Evolutionary conservation across 2,329 filamentous ascomycete genomes (phyloP), one percentile per base, ranked within the genome.

Genomic region (Arthrobotrys sphaeroides): DNA sequence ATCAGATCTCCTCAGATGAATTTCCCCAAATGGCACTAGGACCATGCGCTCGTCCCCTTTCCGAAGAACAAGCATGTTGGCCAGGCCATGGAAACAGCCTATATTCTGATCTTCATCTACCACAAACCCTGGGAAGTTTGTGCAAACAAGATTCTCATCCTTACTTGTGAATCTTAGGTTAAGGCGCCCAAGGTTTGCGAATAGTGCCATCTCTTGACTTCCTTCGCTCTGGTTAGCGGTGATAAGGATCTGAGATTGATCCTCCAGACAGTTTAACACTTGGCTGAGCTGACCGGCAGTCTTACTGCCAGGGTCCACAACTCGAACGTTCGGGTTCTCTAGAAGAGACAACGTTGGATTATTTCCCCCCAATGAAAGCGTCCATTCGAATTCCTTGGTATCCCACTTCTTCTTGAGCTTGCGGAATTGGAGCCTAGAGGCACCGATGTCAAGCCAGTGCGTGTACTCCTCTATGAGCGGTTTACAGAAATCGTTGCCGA

Each of bases 91-190:
- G 3, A 88, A 80, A 0, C 86, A 84, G 0, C 82, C 85, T 1
- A 88, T 78, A 1, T 79, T 78, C 77, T 88, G 87, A 9, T 82
- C 26, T 0, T 73, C 12, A 75, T 88, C 86, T 1, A 90, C 78
- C 0, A 78, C 76, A 84, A 87, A 86, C 0, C 84, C 85, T 0
- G 83, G 82, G 69, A 85, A 86, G 66, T 89, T 84, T 4, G 82
- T 83, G 0, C 85, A 88, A n/a, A 78, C 64, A 1, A 88, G 43
- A 0, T 77, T 59, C 0, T 79, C 77, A 0, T 80, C 79, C 1
- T 68, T 12, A 0, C 78, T 75, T 0, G 87, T 62, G 5, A 89
- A 90, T 0, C 82, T 82, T 0, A 89, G 80, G 3, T 84, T 82
- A 0, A 87, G 79, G 1, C 84, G 81, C 0, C 86, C 85, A 0